Evolutionary conservation across 2,329 filamentous ascomycete genomes (phyloP), one percentile per base, ranked within the genome.

Genomic region (Thielaviopsis musarum): DNA sequence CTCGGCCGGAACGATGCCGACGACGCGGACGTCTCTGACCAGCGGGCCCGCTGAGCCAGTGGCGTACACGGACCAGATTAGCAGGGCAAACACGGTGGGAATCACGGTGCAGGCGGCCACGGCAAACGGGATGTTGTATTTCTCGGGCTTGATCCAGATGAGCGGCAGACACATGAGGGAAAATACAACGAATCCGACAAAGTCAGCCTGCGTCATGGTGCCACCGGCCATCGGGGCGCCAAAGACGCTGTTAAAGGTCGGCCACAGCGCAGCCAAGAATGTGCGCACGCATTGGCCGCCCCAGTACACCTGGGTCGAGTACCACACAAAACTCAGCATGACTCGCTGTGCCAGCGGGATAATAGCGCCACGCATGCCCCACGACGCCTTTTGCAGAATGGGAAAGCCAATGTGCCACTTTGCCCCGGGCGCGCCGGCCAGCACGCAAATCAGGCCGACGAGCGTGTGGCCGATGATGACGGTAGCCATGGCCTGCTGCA

Each of bases 261-360:
- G 55, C 75, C 74, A 77, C 70, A 74, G 73, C 21, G 72, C 67
- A 4, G 71, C 71, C 41, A 74, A 70, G 59, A 73, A 72, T 28
- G 71, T 70, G 56, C 64, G 62, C 57, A 73, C 68, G 54, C 70
- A 70, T 30, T 64, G 64, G 4, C 64, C 64, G 5, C 64, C 64
- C 5, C 65, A 59, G 26, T 56, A 59, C 24, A 71, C 75, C 63
- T 77, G 74, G 0, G 75, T 68, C 4, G 74, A 71, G 38, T 71
- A 74, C 75, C 75, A 77, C 52, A 77, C 75, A 60, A 77, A 76
- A 63, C 76, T 77, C 9, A 77, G 68, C 56, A 77, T 57, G 15
- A 75, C 70, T 2, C 76, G 71, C 63, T 77, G 74, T 3, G 73
- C 62, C 17, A 73, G 72, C 12, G 70, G 70, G 3, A 70, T 69